Evolutionary conservation across 2,329 filamentous ascomycete genomes (phyloP).

Genomic region (Huntiella bhutanensis): DNA sequence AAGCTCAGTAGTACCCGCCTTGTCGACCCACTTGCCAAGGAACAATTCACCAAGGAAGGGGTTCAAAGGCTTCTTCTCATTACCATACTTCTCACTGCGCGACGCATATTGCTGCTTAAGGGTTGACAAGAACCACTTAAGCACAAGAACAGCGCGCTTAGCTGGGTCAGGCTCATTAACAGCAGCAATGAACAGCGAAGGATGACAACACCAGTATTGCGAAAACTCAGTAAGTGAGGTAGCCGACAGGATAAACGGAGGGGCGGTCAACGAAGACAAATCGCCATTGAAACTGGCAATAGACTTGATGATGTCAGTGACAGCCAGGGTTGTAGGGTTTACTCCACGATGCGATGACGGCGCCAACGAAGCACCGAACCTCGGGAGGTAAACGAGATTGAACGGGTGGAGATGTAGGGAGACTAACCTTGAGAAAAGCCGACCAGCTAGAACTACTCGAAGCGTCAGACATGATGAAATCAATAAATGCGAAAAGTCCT

Average conservation of each 20-base stretch:
- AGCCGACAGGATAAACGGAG: slow-evolving; percentile 63
- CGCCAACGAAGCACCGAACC: no score
- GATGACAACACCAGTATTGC: slow-evolving; percentile 67
- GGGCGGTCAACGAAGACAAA: slow-evolving; percentile 60
- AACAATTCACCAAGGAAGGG: slow-evolving; percentile 93
- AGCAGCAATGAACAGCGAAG: slow-evolving; percentile 60
- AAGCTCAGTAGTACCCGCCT: slow-evolving; percentile 59
- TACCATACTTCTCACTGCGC: slow-evolving; percentile 60
- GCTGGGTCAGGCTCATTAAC: slow-evolving; percentile 60
- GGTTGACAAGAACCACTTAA: slow-evolving; percentile 91
- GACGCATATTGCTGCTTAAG: slow-evolving; percentile 69
- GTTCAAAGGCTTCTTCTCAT: slow-evolving; percentile 95
- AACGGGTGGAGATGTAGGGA: slow-evolving; percentile 1
- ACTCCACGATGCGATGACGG: no score
- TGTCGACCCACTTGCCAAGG: slow-evolving; percentile 72
- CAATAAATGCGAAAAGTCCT: background rate
- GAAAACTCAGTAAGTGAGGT: slow-evolving; percentile 67
- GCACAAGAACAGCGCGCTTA: slow-evolving; percentile 68
- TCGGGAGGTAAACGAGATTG: background rate
- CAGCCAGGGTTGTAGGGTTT: background rate
- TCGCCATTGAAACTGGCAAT: slow-evolving; percentile 71
- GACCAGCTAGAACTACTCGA: slow-evolving; percentile 30
- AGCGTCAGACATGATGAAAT: slow-evolving; percentile 7
- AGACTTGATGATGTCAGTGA: slow-evolving; percentile 26
- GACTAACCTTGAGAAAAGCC: slow-evolving; percentile 30